These are phyloP conservation scores for Platanus orientalis DNA, from an alignment of 164 flowering plant genomes.

Conservation along the genomic window DNA sequence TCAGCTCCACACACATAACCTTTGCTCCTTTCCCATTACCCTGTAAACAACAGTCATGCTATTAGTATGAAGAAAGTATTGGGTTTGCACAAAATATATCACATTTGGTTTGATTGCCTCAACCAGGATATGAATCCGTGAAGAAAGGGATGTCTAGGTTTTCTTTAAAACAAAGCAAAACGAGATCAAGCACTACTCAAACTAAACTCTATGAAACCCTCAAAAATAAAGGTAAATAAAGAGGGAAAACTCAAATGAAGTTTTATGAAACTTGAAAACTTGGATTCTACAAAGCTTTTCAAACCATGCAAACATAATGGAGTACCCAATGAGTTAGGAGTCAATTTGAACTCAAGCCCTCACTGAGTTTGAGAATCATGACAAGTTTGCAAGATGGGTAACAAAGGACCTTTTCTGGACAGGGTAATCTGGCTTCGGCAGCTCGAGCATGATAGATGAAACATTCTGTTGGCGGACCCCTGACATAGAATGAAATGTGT, in stretches of 20 bases:
- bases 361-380: not conserved
- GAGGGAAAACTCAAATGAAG: too few relatives aligned
- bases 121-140: not conserved
- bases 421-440: slow-evolving; percentile 53
- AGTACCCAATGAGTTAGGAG: not conserved
- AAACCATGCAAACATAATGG: not conserved
- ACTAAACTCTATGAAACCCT: too few relatives aligned
- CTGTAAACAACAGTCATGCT: slow-evolving; percentile 19
- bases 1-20: slow-evolving; percentile 93
- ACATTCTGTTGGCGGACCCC: slow-evolving; percentile 97
- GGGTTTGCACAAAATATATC: not conserved
- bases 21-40: slow-evolving; percentile 32
- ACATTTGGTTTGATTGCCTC: not conserved
- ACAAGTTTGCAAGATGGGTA: not conserved
- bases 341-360: not conserved
- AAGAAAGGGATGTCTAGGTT: not conserved
- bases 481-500: slow-evolving; percentile 27
- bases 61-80: not conserved
- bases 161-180: not conserved
- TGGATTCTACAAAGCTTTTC: not conserved
- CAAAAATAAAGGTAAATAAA: too few relatives aligned
- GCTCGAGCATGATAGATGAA: slow-evolving; percentile 94
- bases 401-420: slow-evolving; percentile 23
- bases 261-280: too few relatives aligned
- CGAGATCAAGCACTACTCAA: too few relatives aligned